Percentiles rank a stretch among this genome's conserved stretches.
phyloP scores from a whole-genome alignment of 352 stramenopile species.

The Pythium phragmitis region DNA sequence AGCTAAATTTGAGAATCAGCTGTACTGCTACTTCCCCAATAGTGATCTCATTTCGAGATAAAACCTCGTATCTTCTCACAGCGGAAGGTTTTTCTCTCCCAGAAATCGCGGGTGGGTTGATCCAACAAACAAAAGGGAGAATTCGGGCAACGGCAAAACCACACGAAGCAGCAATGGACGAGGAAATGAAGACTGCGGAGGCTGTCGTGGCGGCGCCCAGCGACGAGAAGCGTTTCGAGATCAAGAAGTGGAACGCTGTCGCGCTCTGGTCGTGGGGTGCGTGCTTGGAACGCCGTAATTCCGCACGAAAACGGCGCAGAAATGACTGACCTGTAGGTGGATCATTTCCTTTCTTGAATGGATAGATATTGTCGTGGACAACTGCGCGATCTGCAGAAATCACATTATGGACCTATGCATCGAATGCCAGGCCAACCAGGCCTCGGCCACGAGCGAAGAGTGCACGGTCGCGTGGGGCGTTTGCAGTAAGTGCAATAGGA shows the following conservation, averaged over 20 bases:
- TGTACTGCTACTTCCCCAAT: slow-evolving; percentile 6
- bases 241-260: slow-evolving; percentile 99
- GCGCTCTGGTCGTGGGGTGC: slow-evolving; percentile 98
- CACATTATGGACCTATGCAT: slow-evolving; percentile 99
- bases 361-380: slow-evolving; percentile 86
- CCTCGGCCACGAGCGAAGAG: slow-evolving; percentile 85
- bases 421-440: slow-evolving; percentile 97
- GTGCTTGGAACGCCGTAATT: slow-evolving; percentile 17
- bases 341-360: neutral
- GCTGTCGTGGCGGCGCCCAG: slow-evolving; percentile 24
- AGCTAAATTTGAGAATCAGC: neutral
- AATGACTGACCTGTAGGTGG: slow-evolving; percentile 5
- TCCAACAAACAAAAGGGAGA: slow-evolving; percentile 11
- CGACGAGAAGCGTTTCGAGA: slow-evolving; percentile 96
- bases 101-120: slow-evolving; percentile 22
- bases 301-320: slow-evolving; percentile 2
- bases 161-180: slow-evolving; percentile 45
- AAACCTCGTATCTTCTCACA: slow-evolving; percentile 6
- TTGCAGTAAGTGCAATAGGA: slow-evolving; percentile 61
- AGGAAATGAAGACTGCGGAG: slow-evolving; percentile 57
- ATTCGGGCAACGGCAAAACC: slow-evolving; percentile 8
- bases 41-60: neutral
- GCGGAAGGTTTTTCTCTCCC: slow-evolving; percentile 10
- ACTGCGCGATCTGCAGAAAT: slow-evolving; percentile 99
- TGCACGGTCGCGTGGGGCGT: slow-evolving; percentile 87